phyloP scores from a whole-genome alignment of 2,329 filamentous ascomycete species.

The Dothidotthia symphoricarpi region DNA sequence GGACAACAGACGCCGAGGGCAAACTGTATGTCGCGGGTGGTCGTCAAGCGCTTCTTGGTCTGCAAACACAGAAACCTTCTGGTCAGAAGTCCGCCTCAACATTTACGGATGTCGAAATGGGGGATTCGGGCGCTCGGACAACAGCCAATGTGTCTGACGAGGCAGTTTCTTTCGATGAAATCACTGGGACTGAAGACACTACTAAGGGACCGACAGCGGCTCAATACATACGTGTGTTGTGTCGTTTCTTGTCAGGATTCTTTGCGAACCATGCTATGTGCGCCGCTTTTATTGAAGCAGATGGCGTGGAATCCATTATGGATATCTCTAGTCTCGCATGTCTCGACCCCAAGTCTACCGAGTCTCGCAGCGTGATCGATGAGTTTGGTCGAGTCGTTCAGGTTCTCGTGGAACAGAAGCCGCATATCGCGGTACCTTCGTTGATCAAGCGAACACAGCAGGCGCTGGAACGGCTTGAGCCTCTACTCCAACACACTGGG shows the following conservation, averaged over 20 bases:
- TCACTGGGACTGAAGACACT: constrained; percentile 52
- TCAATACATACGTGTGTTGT: constrained; percentile 72
- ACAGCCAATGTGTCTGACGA: constrained; percentile 11
- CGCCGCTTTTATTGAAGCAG: constrained; percentile 69
- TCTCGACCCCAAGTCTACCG: constrained; percentile 70
- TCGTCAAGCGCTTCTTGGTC: constrained; percentile 45
- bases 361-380: constrained; percentile 59
- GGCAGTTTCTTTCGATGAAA: constrained; percentile 37
- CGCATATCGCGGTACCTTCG: constrained; percentile 77
- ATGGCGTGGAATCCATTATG: constrained; percentile 79
- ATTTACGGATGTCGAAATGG: constrained; percentile 61
- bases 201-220: constrained; percentile 54
- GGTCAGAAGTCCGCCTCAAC: constrained; percentile 12
- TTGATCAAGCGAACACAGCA: constrained; percentile 71
- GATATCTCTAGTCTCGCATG: constrained; percentile 82
- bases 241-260: constrained; percentile 75
- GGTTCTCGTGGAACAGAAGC: constrained; percentile 74
- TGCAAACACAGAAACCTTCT: constrained; percentile 37
- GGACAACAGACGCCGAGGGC: constrained; percentile 59
- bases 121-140: constrained; percentile 45
- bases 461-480: constrained; percentile 65
- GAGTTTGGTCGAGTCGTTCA: constrained; percentile 73
- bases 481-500: constrained; percentile 58
- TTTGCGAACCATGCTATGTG: constrained; percentile 73
- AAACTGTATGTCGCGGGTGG: constrained; percentile 61